Evolutionary conservation across 257 asterid species (phyloP).

Genomic region (Solanum verrucosum): DNA sequence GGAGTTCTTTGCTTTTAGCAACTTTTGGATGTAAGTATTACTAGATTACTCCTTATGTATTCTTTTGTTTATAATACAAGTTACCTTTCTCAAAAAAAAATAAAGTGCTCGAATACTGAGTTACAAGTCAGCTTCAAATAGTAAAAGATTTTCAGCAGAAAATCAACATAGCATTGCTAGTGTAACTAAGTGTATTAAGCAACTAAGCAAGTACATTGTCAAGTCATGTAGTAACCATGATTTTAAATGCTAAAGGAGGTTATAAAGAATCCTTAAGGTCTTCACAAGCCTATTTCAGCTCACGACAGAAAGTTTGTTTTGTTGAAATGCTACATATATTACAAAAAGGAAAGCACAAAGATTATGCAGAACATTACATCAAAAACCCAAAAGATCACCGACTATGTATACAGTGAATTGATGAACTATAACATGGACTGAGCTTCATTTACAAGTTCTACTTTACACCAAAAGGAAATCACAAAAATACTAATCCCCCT

Average conservation of each 20-base stretch:
- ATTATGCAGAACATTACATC: background rate
- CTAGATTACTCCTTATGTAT: too few species aligned
- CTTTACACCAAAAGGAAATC: background rate
- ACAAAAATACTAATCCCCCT: background rate
- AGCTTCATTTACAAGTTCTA: background rate
- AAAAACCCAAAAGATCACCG: background rate
- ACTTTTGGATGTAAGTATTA: too few species aligned
- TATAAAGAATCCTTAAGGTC: background rate
- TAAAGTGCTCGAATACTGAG: background rate
- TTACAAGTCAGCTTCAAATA: background rate
- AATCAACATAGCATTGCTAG: background rate
- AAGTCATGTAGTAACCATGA: background rate
- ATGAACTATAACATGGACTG: background rate
- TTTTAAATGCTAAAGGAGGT: background rate
- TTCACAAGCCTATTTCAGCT: background rate
- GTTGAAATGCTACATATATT: background rate
- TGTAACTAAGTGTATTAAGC: background rate
- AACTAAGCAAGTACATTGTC: background rate
- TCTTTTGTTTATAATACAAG: too few species aligned
- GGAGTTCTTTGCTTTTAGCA: too few species aligned
- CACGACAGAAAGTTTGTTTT: background rate
- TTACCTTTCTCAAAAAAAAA: too few species aligned
- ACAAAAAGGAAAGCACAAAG: background rate
- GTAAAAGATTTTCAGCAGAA: background rate
- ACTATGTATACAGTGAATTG: background rate